phyloP scores from a whole-genome alignment of 441 rosid genomes.

The Arabidopsis hybrid region DNA sequence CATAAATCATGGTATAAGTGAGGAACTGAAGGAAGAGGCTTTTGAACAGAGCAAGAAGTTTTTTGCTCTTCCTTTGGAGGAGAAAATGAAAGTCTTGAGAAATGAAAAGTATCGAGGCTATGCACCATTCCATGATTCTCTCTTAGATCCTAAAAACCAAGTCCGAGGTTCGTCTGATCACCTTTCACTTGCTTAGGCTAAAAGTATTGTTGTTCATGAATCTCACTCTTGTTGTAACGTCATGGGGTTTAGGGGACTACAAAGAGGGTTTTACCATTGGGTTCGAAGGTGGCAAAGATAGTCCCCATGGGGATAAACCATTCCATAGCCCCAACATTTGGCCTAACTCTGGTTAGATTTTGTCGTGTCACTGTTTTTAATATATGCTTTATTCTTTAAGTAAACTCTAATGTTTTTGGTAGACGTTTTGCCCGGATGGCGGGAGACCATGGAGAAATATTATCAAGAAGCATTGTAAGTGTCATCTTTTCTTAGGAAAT shows the following conservation, averaged over 20 bases:
- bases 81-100: constrained; percentile 77
- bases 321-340: constrained; percentile 80
- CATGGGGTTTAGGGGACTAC: constrained; percentile 68
- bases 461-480: constrained; percentile 77
- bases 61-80: constrained; percentile 61
- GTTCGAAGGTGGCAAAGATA: constrained; percentile 65
- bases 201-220: too few species aligned
- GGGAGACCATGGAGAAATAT: constrained; percentile 80
- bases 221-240: constrained; percentile 3
- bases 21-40: constrained; percentile 69
- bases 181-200: constrained; percentile 55
- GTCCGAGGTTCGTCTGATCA: constrained; percentile 48
- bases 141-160: constrained; percentile 75
- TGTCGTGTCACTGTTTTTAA: background rate
- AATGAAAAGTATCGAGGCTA: constrained; percentile 76
- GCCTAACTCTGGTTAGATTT: constrained; percentile 64
- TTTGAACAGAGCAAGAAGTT: constrained; percentile 68
- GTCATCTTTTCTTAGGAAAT: background rate
- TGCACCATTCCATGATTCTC: constrained; percentile 70
- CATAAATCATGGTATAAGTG: constrained; percentile 72
- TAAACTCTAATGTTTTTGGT: background rate
- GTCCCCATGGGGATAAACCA: constrained; percentile 62
- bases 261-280: constrained; percentile 85
- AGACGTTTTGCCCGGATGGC: constrained; percentile 86
- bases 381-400: background rate